A percentile compares a stretch with the other conserved stretches of the same genome.
Conservation (phyloP, 805 yeast genomes). For the Torulaspora gathmanii region DNA sequence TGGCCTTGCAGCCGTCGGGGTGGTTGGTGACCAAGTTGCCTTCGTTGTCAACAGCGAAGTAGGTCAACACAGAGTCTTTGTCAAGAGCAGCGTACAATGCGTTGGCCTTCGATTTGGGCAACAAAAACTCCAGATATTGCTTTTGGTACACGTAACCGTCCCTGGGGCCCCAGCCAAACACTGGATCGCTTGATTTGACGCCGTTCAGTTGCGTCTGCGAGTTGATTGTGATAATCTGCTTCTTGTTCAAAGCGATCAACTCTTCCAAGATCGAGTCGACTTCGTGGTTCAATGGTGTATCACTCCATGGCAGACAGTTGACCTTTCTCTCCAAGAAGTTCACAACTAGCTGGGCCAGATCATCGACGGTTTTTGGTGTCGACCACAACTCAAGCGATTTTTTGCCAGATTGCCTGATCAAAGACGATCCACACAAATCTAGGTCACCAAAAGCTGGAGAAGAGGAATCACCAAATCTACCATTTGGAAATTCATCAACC, state of each 20-base stretch:
- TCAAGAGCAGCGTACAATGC: slow-evolving; percentile 29
- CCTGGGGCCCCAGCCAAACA: slow-evolving; percentile 93
- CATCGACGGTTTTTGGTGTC: slow-evolving; percentile 54
- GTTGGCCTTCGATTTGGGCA: slow-evolving; percentile 47
- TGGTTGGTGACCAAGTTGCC: slow-evolving; percentile 63
- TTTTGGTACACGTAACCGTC: slow-evolving; percentile 93
- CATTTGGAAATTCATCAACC: slow-evolving; percentile 95
- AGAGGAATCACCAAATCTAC: slow-evolving; percentile 97
- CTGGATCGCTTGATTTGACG: slow-evolving; percentile 58
- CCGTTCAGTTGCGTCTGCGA: slow-evolving; percentile 95
- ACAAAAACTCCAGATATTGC: slow-evolving; percentile 81
- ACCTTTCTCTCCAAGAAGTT: slow-evolving; percentile 68
- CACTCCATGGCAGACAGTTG: slow-evolving; percentile 88
- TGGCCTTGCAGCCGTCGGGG: slow-evolving; percentile 63
- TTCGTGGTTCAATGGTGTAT: slow-evolving; percentile 79
- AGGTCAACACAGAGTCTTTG: slow-evolving; percentile 56
- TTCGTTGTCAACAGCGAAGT: slow-evolving; percentile 64
- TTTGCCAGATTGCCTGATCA: slow-evolving; percentile 77
- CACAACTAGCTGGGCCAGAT: slow-evolving; percentile 59
- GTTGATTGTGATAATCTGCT: slow-evolving; percentile 76
- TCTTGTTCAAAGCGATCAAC: slow-evolving; percentile 58
- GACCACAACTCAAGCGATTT: slow-evolving; percentile 89
- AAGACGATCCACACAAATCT: slow-evolving; percentile 71
- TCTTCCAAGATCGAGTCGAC: slow-evolving; percentile 55
- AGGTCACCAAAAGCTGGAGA: slow-evolving; percentile 96